These are phyloP conservation scores for Jaminaea rosea DNA, from an alignment of 1,284 basidiomycete species.

Conservation along the genomic window DNA sequence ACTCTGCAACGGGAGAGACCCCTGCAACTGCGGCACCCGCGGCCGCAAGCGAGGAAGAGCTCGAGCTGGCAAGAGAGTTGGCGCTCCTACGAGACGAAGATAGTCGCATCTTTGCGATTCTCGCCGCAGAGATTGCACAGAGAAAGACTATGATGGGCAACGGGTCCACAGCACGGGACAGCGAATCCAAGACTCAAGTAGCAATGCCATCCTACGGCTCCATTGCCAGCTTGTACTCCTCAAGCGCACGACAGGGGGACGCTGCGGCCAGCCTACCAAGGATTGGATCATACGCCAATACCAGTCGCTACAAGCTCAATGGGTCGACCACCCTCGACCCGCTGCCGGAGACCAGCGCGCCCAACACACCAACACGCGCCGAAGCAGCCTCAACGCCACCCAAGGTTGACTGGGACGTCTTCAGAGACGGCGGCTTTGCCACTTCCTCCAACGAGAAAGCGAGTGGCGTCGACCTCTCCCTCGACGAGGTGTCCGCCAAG, in stretches of 20 bases:
- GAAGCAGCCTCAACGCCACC: no score
- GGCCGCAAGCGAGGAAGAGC: not conserved
- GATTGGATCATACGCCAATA: not conserved
- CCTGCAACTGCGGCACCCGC: not conserved
- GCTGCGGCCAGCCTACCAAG: not conserved
- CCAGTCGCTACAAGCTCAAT: not conserved
- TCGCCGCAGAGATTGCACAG: constrained; percentile 10
- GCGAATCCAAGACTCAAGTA: no score
- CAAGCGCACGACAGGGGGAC: not conserved
- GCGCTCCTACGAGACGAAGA: constrained; percentile 26
- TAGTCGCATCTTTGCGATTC: constrained; percentile 16
- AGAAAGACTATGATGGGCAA: constrained; percentile 1
- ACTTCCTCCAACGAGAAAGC: no score
- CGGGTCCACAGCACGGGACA: no score
- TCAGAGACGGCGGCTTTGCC: not conserved
- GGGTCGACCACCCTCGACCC: not conserved
- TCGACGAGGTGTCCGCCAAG: not conserved
- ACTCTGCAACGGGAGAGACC: not conserved
- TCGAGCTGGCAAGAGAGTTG: constrained; percentile 5
- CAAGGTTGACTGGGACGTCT: no score
- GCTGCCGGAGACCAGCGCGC: no score
- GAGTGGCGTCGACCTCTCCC: not conserved
- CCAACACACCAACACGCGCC: no score
- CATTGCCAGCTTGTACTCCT: not conserved
- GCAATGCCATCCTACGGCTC: not conserved